These are phyloP conservation scores for Porodaedalea pini DNA, from an alignment of 1,284 basidiomycete genomes.

Conservation along the genomic window DNA sequence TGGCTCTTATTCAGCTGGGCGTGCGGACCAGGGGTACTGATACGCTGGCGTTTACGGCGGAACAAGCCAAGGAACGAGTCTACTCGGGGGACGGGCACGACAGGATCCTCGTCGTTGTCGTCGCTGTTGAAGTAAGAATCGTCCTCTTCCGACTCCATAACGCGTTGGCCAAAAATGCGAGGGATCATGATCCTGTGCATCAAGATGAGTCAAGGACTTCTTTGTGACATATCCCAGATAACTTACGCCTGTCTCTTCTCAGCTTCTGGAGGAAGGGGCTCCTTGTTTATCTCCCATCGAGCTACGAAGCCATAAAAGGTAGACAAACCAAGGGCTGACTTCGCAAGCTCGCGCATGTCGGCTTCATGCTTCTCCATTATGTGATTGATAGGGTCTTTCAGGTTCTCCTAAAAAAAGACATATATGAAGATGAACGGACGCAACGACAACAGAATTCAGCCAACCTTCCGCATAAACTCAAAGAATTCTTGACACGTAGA, in stretches of 20 bases:
- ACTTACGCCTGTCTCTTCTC: conserved; percentile 50
- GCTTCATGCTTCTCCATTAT: conserved; percentile 79
- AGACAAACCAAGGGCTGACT: conserved; percentile 56
- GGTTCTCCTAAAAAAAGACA: conserved; percentile 65
- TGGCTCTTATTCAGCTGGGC: conserved; percentile 28
- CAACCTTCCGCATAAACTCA: conserved; percentile 82
- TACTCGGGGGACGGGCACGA: conserved; percentile 1
- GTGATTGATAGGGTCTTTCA: conserved; percentile 80
- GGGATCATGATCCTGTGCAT: conserved; percentile 16
- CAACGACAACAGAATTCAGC: conserved; percentile 26
- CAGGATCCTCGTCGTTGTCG: conserved; percentile 63
- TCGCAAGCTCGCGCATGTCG: conserved; percentile 62
- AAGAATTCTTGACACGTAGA: conserved; percentile 96
- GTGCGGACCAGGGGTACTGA: conserved; percentile 7
- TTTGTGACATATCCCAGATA: conserved; percentile 5
- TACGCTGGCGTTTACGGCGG: conserved; percentile 28
- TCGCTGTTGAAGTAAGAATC: conserved; percentile 86
- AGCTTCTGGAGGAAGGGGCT: conserved; percentile 56
- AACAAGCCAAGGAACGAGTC: conserved; percentile 7
- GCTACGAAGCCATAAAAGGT: conserved; percentile 72
- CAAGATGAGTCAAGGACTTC: conserved; percentile 8
- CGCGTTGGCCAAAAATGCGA: conserved; percentile 35
- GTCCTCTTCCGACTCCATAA: conserved; percentile 72
- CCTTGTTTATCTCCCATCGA: conserved; percentile 90
- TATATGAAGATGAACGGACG: not conserved